Evolutionary conservation across 768 basidiomycete species (phyloP).

Genomic region (Macrocybe gigantea): DNA sequence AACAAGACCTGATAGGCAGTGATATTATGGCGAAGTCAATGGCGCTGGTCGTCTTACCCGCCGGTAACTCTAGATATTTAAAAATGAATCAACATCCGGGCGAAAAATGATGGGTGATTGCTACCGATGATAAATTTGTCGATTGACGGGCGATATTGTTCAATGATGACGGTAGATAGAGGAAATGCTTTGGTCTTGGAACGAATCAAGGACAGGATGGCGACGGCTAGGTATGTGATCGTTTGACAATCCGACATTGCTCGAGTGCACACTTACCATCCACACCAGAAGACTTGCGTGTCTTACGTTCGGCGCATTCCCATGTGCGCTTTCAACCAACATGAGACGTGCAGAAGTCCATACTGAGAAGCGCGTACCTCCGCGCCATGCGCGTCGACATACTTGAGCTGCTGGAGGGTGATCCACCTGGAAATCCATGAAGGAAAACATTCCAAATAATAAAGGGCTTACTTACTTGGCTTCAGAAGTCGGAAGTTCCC

Average conservation of each 20-base stretch:
- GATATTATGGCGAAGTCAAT: neutral
- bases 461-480: constrained; percentile 43
- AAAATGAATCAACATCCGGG: neutral
- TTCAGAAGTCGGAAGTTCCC: constrained; percentile 46
- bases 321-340: constrained; percentile 56
- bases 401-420: constrained; percentile 75
- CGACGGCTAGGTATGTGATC: constrained; percentile 46
- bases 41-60: constrained; percentile 16
- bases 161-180: constrained; percentile 76
- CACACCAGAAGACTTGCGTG: constrained; percentile 67
- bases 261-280: constrained; percentile 53
- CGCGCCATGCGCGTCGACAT: constrained; percentile 71
- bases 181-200: constrained; percentile 72
- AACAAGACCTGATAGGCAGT: constrained; percentile 53
- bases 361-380: constrained; percentile 38
- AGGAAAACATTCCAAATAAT: neutral
- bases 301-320: constrained; percentile 86
- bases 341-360: constrained; percentile 1
- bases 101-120: constrained; percentile 1
- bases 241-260: neutral
- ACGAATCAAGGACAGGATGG: constrained; percentile 73
- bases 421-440: constrained; percentile 59
- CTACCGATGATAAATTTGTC: constrained; percentile 70
- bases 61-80: constrained; percentile 27
- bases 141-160: constrained; percentile 89